These are phyloP conservation scores for Pestalotiopsis sp. DNA, from an alignment of 2,329 filamentous ascomycete genomes.

Conservation along the genomic window DNA sequence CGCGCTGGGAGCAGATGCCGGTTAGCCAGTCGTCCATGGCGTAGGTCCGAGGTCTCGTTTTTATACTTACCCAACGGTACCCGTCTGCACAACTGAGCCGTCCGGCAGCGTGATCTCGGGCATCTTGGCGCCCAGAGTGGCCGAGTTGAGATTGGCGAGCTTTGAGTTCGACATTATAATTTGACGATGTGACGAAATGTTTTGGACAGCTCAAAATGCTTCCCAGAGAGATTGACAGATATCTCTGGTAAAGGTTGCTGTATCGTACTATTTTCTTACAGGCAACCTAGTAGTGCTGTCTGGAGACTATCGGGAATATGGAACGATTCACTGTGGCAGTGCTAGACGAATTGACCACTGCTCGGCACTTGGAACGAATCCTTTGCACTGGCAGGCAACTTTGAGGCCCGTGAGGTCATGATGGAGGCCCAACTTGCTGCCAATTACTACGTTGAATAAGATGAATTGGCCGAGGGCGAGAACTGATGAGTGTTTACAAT, in stretches of 20 bases:
- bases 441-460: background rate
- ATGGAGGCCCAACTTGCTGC: background rate
- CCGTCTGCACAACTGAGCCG: conserved; percentile 30
- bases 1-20: conserved; percentile 17
- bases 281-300: background rate
- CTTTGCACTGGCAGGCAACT: background rate
- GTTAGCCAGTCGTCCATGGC: background rate
- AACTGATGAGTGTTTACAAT: background rate
- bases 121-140: conserved; percentile 26
- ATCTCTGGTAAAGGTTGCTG: background rate
- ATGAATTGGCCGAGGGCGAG: background rate
- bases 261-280: background rate
- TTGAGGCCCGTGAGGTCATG: background rate
- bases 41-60: background rate
- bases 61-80: conserved; percentile 28
- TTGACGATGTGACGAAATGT: background rate
- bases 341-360: background rate
- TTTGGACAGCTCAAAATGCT: background rate
- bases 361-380: background rate
- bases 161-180: conserved; percentile 1
- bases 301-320: background rate
- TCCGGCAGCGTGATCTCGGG: conserved; percentile 29
- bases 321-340: background rate
- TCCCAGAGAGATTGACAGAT: background rate
- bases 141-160: conserved; percentile 28